Evolutionary conservation across 257 asterid species (phyloP), one percentile per base, ranked within the genome.

Genomic region (Nicotiana noctiflora): DNA sequence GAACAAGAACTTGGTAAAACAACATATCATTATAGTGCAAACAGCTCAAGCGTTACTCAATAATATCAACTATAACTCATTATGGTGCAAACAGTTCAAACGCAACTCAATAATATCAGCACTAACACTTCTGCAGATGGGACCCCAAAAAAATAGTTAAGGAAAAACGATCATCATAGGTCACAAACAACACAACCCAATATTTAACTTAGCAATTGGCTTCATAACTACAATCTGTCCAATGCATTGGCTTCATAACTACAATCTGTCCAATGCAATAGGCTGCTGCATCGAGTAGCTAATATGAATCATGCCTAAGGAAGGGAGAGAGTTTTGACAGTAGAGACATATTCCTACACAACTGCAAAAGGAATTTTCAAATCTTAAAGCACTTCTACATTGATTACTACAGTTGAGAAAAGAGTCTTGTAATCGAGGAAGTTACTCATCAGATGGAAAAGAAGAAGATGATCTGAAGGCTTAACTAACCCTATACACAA

Each of bases 1-100:
- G 61, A 74, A 74, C 25, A 15, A 49, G 8, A 4, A 21, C 51
- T 74, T 62, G 4, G 55, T 37, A 76, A 19, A 40, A 81, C 31
- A 18, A 72, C 13, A 72, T 72, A 72, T 44, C 77, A 72, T 46
- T 21, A 72, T 72, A 70, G 59, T 44, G 37, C 79, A 72, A 46
- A 56, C n/a, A 46, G 56, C 25, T 72, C 78, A 46, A 46, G 49
- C 1, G 40, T 23, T 23, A 44, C 32, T 70, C 57, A 1, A 32
- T 32, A 0, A 32, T 32, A 46, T 72, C 56, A 68, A 40, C 76
- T 37, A 68, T 68, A 51, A 37, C 76, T 40, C 57, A 68, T 40
- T 68, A 68, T 68, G 57, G 40, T 40, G 57, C 77, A 46, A 44
- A 72, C 59, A 44, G 77, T n/a, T 72, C 37, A 46, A 44, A 44